These are phyloP conservation scores for Pseudonectria foliicola DNA, from an alignment of 2,329 filamentous ascomycete species.

Conservation along the genomic window DNA sequence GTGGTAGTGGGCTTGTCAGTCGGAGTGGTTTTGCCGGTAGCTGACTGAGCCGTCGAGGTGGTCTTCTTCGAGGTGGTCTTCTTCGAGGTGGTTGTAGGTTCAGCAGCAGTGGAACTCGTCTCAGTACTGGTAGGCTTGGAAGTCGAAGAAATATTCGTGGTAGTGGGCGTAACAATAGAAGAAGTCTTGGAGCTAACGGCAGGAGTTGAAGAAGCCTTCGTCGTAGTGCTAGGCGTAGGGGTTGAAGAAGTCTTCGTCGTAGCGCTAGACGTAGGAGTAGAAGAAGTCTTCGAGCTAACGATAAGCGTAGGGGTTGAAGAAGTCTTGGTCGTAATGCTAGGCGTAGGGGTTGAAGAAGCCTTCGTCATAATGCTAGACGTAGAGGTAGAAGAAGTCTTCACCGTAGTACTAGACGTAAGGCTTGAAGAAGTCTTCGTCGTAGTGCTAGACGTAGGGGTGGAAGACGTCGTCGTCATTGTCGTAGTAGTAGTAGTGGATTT, in stretches of 20 bases:
- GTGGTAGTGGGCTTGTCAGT: constrained; percentile 9
- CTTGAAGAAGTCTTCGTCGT: constrained; percentile 3
- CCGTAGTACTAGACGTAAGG: constrained; percentile 1
- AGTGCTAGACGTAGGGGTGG: constrained; percentile 7
- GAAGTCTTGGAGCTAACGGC: no score
- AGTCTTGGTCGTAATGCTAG: constrained; percentile 7
- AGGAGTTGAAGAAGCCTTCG: constrained; percentile 2
- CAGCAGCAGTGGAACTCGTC: constrained; percentile 1
- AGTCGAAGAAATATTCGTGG: constrained; percentile 7
- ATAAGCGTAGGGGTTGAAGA: background rate
- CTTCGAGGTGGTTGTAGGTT: constrained; percentile 4
- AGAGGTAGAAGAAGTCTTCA: constrained; percentile 1
- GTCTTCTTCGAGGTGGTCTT: constrained; percentile 11
- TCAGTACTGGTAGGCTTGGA: constrained; percentile 3
- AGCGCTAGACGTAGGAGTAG: constrained; percentile 6
- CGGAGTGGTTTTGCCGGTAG: constrained; percentile 7
- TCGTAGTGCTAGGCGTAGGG: constrained; percentile 1
- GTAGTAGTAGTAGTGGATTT: constrained; percentile 7
- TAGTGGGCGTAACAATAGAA: constrained; percentile 2
- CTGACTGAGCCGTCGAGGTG: constrained; percentile 11
- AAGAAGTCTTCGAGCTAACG: background rate
- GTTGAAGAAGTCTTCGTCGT: constrained; percentile 4
- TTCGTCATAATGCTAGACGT: no score
- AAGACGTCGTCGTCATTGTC: background rate
- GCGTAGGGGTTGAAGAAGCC: constrained; percentile 3